Base-by-base conservation (phyloP, 2,329 filamentous ascomycete species). In the Hypomyces rosellus region DNA sequence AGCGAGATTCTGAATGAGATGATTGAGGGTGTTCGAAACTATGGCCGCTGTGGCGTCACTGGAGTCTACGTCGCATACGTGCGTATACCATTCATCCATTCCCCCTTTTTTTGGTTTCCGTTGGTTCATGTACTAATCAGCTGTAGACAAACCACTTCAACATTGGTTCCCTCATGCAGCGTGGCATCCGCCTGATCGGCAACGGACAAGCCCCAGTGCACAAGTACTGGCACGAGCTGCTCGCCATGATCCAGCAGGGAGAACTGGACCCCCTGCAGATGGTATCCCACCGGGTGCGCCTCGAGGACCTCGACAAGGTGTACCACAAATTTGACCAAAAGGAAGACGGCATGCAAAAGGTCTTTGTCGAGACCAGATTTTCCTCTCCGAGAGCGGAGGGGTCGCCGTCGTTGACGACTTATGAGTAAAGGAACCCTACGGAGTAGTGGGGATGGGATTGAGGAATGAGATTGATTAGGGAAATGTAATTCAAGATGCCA, bases 1-100 rank as follows among this genome's bases (percentile, higher is more conserved):
- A 87, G 83, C 47, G 89, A 90, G 71, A 82, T 89, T 41, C 52
- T 90, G 56, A 90, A 90, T 63, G 86, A 90, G 70, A 88, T 88
- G 84, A 81, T 90, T 33, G 80, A 85, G 61, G 75, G 80, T n/a
- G 85, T 88, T 12, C 74, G 81, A 45, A 87, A 82, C 60, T 89
- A 76, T 59, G 86, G 89, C 4, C 77, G 88, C 6, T 84, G 83
- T 49, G 88, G 89, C 18, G 76, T 95, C 51, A 95, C 89, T 0
- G 89, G 88, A 48, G 80, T 81, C 16, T 82, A 83, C 53, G 76
- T 80, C 25, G 80, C 79, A 52, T 82, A 79, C 55, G 77, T 80
- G 58, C 64, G 76, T 69, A n/a, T 16, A 15, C 6, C 18, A 5
- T 13, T 13, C n/a, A n/a, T n/a, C n/a, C n/a, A n/a, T n/a, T 5